Base-by-base conservation (phyloP, 2,329 filamentous ascomycete genomes). In the Nigrospora sphaerica region DNA sequence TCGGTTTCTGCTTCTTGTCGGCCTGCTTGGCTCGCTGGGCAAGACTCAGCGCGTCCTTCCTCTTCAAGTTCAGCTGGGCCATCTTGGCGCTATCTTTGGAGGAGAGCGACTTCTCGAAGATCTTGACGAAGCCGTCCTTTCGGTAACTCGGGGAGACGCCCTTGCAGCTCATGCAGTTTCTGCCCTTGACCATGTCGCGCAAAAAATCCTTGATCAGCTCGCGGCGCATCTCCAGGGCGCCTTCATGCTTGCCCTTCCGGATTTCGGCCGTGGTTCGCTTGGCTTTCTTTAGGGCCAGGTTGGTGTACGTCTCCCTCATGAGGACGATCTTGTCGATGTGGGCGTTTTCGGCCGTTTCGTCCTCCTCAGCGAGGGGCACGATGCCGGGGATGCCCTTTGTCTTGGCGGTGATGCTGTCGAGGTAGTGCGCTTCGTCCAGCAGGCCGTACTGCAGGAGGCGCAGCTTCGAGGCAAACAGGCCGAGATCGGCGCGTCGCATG, bases 81-180 rank as follows among this genome's bases (percentile, higher is more conserved):
- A 95, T 95, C 51, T 85, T 82, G 37, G 81, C 77, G 62, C 83
- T 81, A 33, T 93, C 83, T 64, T 95, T 95, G 40, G 76, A 67
- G 40, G 76, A 79, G 47, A 96, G 70, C 2, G 86, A 74, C 61
- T 87, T 93, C 62, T 92, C 85, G 65, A 97, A 98, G 45, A 98
- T 90, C 66, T 97, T 98, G 61, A 91, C 86, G 58, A 83, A 93
- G 38, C 86, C 79, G 59, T 98, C 92, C 64, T 95, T 96, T 56
- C 92, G 83, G 66, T 88, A 97, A 2, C 75, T 74, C 12, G 90
- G 91, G 13, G 86, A 91, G 50, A 93, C 80, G 28, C 86, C 86
- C 42, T 72, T 69, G 55, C 80, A 84, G 46, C 69, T 74, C 39
- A 72, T 73, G 67, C 93, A 98, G 58, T 78, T 79, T 57, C 83